Evolutionary conservation across 2,329 filamentous ascomycete species (phyloP).

Genomic region (Aspergillus bombycis): DNA sequence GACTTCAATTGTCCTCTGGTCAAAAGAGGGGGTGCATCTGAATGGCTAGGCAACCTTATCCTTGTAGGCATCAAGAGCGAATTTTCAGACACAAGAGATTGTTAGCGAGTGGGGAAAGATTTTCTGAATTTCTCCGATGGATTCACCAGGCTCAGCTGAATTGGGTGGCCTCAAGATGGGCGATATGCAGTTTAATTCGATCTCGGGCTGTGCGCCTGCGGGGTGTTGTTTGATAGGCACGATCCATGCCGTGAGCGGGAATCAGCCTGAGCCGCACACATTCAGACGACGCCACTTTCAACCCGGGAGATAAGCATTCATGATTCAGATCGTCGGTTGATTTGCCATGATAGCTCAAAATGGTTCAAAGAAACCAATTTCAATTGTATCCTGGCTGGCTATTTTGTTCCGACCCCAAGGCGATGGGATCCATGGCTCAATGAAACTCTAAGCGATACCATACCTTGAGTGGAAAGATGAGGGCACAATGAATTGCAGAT

Average conservation of each 20-base stretch:
- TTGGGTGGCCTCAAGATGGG: neutral
- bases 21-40: neutral
- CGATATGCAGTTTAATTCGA: slow-evolving; percentile 16
- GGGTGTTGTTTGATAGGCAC: slow-evolving; percentile 16
- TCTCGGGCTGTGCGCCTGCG: slow-evolving; percentile 14
- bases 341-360: neutral
- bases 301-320: slow-evolving; percentile 8
- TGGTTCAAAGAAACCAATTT: neutral
- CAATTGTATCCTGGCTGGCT: neutral
- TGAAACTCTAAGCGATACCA: neutral
- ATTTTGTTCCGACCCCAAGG: neutral
- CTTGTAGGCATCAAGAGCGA: neutral
- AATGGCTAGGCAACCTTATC: slow-evolving; percentile 4
- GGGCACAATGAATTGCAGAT: neutral
- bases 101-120: neutral
- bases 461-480: neutral
- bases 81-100: neutral
- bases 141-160: slow-evolving; percentile 22
- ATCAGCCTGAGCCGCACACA: slow-evolving; percentile 12
- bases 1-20: neutral
- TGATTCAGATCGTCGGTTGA: neutral
- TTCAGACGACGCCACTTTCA: neutral
- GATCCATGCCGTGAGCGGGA: slow-evolving; percentile 9
- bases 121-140: slow-evolving; percentile 4
- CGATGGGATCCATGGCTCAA: neutral